Evolutionary conservation across 257 asterid genomes (phyloP), one percentile per base, ranked within the genome.

Genomic region (Solanum gandarillasii): DNA sequence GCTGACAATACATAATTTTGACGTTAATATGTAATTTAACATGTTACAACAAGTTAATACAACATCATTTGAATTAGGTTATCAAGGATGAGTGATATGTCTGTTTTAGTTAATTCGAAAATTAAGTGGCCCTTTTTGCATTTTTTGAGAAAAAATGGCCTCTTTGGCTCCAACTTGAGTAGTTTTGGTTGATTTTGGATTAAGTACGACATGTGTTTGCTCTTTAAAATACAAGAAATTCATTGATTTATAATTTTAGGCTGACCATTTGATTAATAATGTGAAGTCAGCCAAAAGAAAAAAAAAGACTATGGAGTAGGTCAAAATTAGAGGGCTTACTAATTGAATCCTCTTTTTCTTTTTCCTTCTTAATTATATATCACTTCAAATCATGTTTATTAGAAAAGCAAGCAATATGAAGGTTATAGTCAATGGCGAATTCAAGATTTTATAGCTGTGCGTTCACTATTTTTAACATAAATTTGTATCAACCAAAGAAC

Each of bases 141-240:
- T 48, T 48, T 48, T 48, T 48, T 5, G 60, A 14, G 60, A 48
- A 2, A 48, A 48, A 48, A 48, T 48, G 21, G 60, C 23, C 23
- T 2, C 4, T 48, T 52, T 41, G 23, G 62, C 62, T 52, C 9
- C 23, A 52, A 52, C 9, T 52, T 16, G 62, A 52, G 8, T 43
- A 79, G 38, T 79, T 79, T 0, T 27, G 23, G 25, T 79, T 27
- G 65, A 79, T 79, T 23, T 43, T 79, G 84, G 84, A 43, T 79
- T 79, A 43, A 65, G 84, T 79, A 43, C 38, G 27, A 25, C 12
- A 79, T 43, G 65, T 79, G 65, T 41, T 79, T 41, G 65, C 27
- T 18, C 81, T 73, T 34, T 31, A 34, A 34, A 73, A 73, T 73
- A 20, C 16, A 73, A 20, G 46, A 34, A 34, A 73, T 34, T 34